Percentiles rank a stretch among this genome's conserved stretches.
Conservation (phyloP, 2,329 filamentous ascomycete species). For the Dactylellina sp. region DNA sequence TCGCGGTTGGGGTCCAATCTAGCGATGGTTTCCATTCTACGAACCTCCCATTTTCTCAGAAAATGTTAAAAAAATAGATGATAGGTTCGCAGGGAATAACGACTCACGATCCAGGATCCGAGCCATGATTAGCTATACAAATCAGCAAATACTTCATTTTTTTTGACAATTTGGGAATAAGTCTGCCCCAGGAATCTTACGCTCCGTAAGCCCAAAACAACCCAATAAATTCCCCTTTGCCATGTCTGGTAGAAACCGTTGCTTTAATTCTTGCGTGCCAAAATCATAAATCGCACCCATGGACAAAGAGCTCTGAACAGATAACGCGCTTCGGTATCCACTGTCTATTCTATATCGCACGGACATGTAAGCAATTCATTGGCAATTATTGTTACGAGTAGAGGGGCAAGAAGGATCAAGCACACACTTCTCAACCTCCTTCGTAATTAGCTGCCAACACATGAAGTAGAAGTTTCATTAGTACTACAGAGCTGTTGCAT, state of each 20-base stretch:
- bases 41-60: neutral
- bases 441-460: constrained; percentile 75
- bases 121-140: constrained; percentile 78
- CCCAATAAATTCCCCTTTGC: constrained; percentile 85
- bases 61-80: neutral
- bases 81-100: no score
- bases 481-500: neutral
- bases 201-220: constrained; percentile 90
- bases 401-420: neutral
- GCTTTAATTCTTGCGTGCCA: constrained; percentile 86
- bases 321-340: constrained; percentile 92
- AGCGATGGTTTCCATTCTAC: constrained; percentile 82
- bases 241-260: constrained; percentile 82
- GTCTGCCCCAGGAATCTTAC: constrained; percentile 38
- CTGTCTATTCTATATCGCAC: constrained; percentile 76
- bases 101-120: constrained; percentile 78
- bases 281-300: constrained; percentile 94
- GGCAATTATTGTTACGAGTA: neutral
- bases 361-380: constrained; percentile 6
- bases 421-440: constrained; percentile 76
- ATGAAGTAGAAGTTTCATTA: constrained; percentile 5
- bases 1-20: constrained; percentile 85
- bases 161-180: neutral
- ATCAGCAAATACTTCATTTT: neutral
- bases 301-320: constrained; percentile 89